Conservation (phyloP, 2,329 filamentous ascomycete species). For the Epicoccum nigrum region DNA sequence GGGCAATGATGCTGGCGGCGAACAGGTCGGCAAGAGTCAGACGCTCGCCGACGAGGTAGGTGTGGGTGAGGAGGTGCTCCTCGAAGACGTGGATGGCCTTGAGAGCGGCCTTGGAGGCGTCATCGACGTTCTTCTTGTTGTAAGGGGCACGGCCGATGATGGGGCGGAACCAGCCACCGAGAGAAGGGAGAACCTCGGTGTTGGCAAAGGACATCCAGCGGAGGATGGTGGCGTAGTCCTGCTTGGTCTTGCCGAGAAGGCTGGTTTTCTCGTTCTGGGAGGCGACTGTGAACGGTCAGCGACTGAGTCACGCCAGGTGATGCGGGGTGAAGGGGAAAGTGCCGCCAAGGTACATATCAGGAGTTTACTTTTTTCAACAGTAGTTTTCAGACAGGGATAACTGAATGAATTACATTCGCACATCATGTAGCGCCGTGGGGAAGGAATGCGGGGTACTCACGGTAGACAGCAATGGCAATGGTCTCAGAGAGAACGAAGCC, state of each 20-base stretch:
- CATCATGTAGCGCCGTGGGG: conserved; percentile 58
- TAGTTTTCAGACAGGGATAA: conserved; percentile 85
- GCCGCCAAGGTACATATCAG: conserved; percentile 75
- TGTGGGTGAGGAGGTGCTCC: conserved; percentile 88
- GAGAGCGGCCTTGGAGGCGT: conserved; percentile 70
- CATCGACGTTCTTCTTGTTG: conserved; percentile 98
- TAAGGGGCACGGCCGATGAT: conserved; percentile 81
- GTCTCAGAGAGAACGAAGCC: conserved; percentile 87
- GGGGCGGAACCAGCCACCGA: conserved; percentile 85
- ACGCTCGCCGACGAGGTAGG: conserved; percentile 96
- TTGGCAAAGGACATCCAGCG: conserved; percentile 99
- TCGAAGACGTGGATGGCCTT: conserved; percentile 77
- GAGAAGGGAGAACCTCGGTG: conserved; percentile 74
- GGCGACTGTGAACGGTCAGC: conserved; percentile 69
- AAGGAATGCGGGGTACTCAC: conserved; percentile 66
- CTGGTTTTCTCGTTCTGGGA: conserved; percentile 99
- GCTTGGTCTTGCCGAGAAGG: conserved; percentile 99
- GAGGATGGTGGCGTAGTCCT: conserved; percentile 98
- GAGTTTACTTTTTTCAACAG: conserved; percentile 78
- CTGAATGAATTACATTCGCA: conserved; percentile 69
- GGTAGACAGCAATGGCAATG: conserved; percentile 96
- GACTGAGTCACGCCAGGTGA: conserved; percentile 34
- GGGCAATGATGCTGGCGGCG: conserved; percentile 75
- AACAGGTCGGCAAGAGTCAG: conserved; percentile 96
- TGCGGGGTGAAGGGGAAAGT: conserved; percentile 3